A percentile compares a stretch with the other conserved stretches of the same genome.
Conservation (phyloP, 345 rosid species). For the Euclidium syriacum region DNA sequence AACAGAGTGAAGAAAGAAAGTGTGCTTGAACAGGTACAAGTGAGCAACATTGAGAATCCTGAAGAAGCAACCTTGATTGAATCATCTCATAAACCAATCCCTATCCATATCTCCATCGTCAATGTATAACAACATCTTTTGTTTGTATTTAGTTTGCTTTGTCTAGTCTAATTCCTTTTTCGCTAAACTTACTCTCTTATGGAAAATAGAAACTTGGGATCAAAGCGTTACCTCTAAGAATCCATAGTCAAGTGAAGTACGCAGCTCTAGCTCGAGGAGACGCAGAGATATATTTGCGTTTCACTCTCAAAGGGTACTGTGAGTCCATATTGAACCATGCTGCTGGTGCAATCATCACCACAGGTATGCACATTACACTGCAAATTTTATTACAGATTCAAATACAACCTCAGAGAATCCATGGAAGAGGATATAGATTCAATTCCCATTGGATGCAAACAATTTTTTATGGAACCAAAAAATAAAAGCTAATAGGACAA, state of each 20-base stretch:
- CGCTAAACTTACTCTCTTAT: background rate
- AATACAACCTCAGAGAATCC: no score
- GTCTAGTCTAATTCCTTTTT: background rate
- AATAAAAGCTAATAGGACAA: background rate
- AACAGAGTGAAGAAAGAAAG: background rate
- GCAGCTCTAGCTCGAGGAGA: slow-evolving; percentile 80
- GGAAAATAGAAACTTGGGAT: slow-evolving; percentile 69
- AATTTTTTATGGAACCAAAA: background rate
- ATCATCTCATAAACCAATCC: slow-evolving; percentile 73
- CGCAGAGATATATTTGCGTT: slow-evolving; percentile 77
- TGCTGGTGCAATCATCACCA: slow-evolving; percentile 74
- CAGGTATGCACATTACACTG: slow-evolving; percentile 37
- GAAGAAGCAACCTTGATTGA: slow-evolving; percentile 82
- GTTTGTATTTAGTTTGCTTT: background rate
- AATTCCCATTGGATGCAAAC: background rate
- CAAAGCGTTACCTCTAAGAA: slow-evolving; percentile 68
- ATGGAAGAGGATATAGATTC: no score
- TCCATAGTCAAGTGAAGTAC: slow-evolving; percentile 86
- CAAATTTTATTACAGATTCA: background rate
- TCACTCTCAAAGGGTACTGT: slow-evolving; percentile 67
- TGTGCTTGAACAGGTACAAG: slow-evolving; percentile 51
- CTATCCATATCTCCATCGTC: slow-evolving; percentile 59
- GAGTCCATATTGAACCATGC: slow-evolving; percentile 96
- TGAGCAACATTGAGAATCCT: slow-evolving; percentile 52
- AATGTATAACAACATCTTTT: slow-evolving; percentile 26